A percentile compares a stretch with the other conserved stretches of the same genome.
Evolutionary conservation across 345 rosid species (phyloP).

Genomic region (Eutrema yunnanense): DNA sequence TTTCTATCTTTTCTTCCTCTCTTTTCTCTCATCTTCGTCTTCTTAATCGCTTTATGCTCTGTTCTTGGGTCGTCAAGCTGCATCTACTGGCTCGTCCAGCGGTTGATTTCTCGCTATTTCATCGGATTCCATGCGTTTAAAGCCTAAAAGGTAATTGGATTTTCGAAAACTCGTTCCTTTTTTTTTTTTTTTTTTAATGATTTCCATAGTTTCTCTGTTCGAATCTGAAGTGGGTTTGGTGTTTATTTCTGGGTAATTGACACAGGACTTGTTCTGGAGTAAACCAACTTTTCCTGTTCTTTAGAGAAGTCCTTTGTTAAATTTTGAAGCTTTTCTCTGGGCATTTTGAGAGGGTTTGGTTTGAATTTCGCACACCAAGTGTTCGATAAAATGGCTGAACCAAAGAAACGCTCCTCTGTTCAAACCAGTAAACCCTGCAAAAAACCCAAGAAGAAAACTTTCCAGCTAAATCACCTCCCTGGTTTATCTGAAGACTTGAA

Average conservation of each 20-base stretch:
- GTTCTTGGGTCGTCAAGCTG: slow-evolving; percentile 26
- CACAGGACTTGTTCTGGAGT: slow-evolving; percentile 76
- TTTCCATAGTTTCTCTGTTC: not conserved
- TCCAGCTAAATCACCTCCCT: slow-evolving; percentile 24
- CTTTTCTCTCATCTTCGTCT: slow-evolving; percentile 1
- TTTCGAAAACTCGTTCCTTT: not conserved
- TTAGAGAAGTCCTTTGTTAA: slow-evolving; percentile 43
- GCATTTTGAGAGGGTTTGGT: slow-evolving; percentile 28
- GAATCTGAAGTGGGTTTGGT: slow-evolving; percentile 27
- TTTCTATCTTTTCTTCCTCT: slow-evolving; percentile 35
- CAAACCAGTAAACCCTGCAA: slow-evolving; percentile 24
- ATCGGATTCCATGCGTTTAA: slow-evolving; percentile 75
- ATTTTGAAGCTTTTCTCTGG: not conserved
- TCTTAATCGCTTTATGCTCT: slow-evolving; percentile 18
- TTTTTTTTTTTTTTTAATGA: not conserved
- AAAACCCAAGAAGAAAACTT: slow-evolving; percentile 20
- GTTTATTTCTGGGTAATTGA: slow-evolving; percentile 6
- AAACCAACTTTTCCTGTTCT: slow-evolving; percentile 46
- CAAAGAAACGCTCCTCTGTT: slow-evolving; percentile 27
- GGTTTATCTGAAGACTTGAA: slow-evolving; percentile 27
- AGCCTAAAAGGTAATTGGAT: slow-evolving; percentile 46
- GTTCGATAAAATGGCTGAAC: slow-evolving; percentile 39
- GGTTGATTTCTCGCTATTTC: slow-evolving; percentile 32
- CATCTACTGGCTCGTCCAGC: slow-evolving; percentile 33
- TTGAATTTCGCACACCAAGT: slow-evolving; percentile 11